These are phyloP conservation scores for Phytophthora quininea DNA, from an alignment of 352 stramenopile genomes.

Conservation along the genomic window DNA sequence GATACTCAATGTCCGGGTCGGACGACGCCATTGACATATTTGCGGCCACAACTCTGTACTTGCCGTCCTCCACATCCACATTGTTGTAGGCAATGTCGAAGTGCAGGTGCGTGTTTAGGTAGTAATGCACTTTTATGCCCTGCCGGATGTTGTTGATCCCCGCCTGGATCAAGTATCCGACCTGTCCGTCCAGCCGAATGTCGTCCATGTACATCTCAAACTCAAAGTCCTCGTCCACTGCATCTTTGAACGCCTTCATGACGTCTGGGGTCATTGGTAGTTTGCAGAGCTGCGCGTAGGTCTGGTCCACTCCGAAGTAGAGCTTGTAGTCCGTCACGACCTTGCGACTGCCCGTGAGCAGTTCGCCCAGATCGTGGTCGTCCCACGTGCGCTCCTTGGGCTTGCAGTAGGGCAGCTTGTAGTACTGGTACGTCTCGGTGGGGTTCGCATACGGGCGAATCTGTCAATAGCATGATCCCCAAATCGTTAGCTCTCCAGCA, in stretches of 20 bases:
- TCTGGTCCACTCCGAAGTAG: constrained; percentile 82
- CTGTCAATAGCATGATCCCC: constrained; percentile 19
- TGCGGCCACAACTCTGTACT: constrained; percentile 75
- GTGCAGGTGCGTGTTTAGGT: constrained; percentile 96
- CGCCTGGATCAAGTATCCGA: constrained; percentile 89
- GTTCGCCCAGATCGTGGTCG: constrained; percentile 93
- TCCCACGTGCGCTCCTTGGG: constrained; percentile 85
- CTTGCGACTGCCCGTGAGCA: constrained; percentile 96
- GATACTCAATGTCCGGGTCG: constrained; percentile 63
- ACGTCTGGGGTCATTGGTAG: constrained; percentile 76
- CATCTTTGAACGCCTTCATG: constrained; percentile 92
- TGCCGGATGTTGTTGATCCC: constrained; percentile 35
- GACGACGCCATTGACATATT: constrained; percentile 72
- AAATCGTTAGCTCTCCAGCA: constrained; percentile 3
- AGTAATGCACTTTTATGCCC: constrained; percentile 83
- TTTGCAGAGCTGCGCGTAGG: constrained; percentile 92
- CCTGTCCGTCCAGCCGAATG: constrained; percentile 95
- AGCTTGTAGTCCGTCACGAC: constrained; percentile 86
- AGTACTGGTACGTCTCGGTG: constrained; percentile 99
- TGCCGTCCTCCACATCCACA: constrained; percentile 83
- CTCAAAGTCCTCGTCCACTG: constrained; percentile 97
- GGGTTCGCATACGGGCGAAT: constrained; percentile 97
- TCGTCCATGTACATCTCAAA: constrained; percentile 99
- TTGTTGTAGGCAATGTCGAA: constrained; percentile 96
- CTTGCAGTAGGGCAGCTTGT: constrained; percentile 97